Evolutionary conservation across 2,329 filamentous ascomycete species (phyloP), one percentile per base, ranked within the genome.

Genomic region (Nigrospora sphaerica): DNA sequence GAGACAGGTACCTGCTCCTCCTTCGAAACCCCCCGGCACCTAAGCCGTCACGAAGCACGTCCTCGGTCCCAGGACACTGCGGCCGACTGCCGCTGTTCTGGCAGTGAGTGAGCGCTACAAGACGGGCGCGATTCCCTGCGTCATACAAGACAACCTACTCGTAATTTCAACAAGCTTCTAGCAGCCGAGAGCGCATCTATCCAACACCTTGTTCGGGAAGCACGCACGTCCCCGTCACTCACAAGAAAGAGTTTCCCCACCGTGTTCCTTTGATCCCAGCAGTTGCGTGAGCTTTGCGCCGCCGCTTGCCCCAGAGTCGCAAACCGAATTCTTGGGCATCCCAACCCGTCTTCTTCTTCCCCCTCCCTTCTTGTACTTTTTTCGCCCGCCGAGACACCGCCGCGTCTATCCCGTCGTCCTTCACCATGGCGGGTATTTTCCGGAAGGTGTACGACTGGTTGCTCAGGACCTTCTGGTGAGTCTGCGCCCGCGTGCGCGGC

Each of bases 371-470:
- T 34, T 34, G 28, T 38, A 16, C 43, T 33, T 36, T 12, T n/a
- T 14, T 17, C 6, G 14, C 14, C 14, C 16, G 13, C 14, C 34
- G 34, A 36, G 33, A 41, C 45, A 17, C 33, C 37, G 42, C 47
- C 42, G 42, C 41, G 17, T 41, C 44, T 42, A 43, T 38, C 46
- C 28, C 13, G 28, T 44, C 38, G 43, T 41, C 23, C 32, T 18
- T 17, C 65, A 75, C 55, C 70, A 97, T 97, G 91, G 87, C 89
- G 61, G 87, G 88, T 59, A 74, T 98, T 66, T 95, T 98, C 70
- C 87, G 86, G 64, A 86, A 84, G 72, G 85, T 98, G 68, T 97
- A 97, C 77, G 93, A 97, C 81, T 97, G 92, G 92, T 77, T 97
- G 67, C 74, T 98, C 73, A 85, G 92, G 75, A 87, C 93, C 62